Base-by-base conservation (phyloP, 2,329 filamentous ascomycete genomes). In the Aspergillus hortae region DNA sequence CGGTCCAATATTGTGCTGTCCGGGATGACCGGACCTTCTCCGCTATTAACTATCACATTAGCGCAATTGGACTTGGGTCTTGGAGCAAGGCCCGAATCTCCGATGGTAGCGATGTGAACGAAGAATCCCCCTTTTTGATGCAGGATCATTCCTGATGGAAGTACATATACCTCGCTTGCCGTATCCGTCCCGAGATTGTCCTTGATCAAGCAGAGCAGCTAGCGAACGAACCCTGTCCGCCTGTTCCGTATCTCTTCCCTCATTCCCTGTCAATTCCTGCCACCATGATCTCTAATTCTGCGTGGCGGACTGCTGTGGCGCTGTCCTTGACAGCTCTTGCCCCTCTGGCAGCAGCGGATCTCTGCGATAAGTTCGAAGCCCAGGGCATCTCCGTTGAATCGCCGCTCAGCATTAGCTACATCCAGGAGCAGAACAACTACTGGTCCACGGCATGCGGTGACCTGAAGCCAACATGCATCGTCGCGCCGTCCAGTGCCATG, bases 401-500 rank as follows among this genome's bases (percentile, higher is more conserved):
- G 23, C 63, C 61, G 6, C 51, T 69, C 1, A 59, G 69, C 5
- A 14, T 68, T 6, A 58, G 60, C 12, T 79, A 77, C 56, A 63
- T 57, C 9, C 46, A 46, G 2, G 74, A 75, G 42, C 63, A 77
- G 56, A 63, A 60, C 6, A 63, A 77, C 19, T 78, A 79, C 62
- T 78, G 76, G 76, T 80, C 77, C 3, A 70, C 70, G 2, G 63
- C 67, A 17, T 75, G 74, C 51, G 65, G 72, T 14, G 69, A 70
- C 40, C 67, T 78, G 23, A 62, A 61, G 40, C 78, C 77, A 5
- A 69, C 67, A 46, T 80, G 78, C 54, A 77, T 78, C 48, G 67
- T 79, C 44, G 71, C 73, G 40, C 79, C 80, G 2, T 69, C 69
- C 11, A 79, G 72, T 32, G 69, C 75, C 0, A 66, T 75, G 14